Percentiles rank a stretch among this genome's conserved stretches.
Conservation (phyloP, 1,284 basidiomycete species). For the Ustilago curta region DNA sequence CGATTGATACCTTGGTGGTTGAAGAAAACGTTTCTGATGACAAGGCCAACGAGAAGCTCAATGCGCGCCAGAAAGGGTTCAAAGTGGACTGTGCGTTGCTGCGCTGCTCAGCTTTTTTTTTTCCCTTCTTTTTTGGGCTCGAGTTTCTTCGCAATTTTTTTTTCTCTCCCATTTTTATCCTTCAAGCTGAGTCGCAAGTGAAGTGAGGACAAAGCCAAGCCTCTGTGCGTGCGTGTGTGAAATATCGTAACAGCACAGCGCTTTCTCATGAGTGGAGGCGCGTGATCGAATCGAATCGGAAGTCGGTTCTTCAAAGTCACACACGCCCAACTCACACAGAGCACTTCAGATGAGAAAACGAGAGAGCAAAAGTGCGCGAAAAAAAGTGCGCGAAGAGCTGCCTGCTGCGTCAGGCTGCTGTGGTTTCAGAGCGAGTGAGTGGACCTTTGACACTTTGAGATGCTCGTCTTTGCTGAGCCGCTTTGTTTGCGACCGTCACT, state of each 20-base stretch:
- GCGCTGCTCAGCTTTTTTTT: not conserved
- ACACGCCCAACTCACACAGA: slow-evolving; percentile 2
- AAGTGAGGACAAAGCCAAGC: slow-evolving; percentile 10
- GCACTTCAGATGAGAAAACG: not conserved
- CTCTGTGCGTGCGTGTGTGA: not conserved
- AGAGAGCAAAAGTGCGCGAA: not conserved
- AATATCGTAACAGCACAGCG: slow-evolving; percentile 5
- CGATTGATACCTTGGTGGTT: not conserved
- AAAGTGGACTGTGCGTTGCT: slow-evolving; percentile 15
- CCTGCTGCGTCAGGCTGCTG: too few species aligned
- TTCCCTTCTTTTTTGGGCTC: slow-evolving; percentile 1
- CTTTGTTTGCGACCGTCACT: not conserved
- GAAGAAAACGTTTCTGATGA: not conserved
- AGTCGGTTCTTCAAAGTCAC: slow-evolving; percentile 33
- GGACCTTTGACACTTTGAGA: not conserved
- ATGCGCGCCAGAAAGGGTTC: slow-evolving; percentile 10
- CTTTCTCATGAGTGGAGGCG: not conserved
- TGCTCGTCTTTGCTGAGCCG: not conserved
- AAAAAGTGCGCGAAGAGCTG: slow-evolving; percentile 9
- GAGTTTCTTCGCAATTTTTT: slow-evolving; percentile 1
- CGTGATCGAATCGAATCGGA: slow-evolving; percentile 49
- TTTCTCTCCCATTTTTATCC: not conserved
- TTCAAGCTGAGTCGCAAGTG: not conserved
- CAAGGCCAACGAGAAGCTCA: not conserved
- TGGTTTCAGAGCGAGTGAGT: not conserved